Conservation (phyloP, 306 rosid genomes). For the Aeschynomene evenia region DNA sequence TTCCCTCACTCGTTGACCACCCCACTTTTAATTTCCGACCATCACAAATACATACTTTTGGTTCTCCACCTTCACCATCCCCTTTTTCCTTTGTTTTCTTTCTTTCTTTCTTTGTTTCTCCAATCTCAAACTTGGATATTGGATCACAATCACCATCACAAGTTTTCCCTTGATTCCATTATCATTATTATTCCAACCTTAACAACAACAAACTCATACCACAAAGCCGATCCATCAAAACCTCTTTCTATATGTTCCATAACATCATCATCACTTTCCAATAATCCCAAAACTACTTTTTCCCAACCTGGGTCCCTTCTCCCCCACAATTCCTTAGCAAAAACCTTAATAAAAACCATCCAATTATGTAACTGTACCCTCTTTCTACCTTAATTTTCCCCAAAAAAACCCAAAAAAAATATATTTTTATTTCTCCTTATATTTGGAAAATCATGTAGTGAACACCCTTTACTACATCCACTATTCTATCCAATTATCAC, state of each 20-base stretch:
- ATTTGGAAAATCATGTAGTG: conserved; percentile 45
- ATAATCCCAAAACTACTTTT: not conserved
- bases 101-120: no score
- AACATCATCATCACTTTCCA: not conserved
- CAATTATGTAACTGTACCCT: conserved; percentile 58
- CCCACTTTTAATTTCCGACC: not conserved
- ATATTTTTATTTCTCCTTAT: not conserved
- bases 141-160: conserved; percentile 20
- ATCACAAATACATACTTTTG: not conserved
- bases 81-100: conserved; percentile 16
- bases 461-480: not conserved
- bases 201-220: not conserved
- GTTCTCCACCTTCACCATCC: conserved; percentile 8
- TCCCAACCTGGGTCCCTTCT: conserved; percentile 52
- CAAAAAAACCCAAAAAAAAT: conserved; percentile 3
- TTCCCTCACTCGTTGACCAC: conserved; percentile 23
- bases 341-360: conserved; percentile 54
- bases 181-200: conserved; percentile 12
- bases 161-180: conserved; percentile 39
- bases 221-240: not conserved
- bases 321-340: conserved; percentile 48
- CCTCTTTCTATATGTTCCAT: not conserved
- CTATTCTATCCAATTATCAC: not conserved
- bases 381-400: conserved; percentile 2
- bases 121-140: conserved; percentile 16